phyloP scores from a whole-genome alignment of 345 rosid genomes.

The Ceriops tagal region DNA sequence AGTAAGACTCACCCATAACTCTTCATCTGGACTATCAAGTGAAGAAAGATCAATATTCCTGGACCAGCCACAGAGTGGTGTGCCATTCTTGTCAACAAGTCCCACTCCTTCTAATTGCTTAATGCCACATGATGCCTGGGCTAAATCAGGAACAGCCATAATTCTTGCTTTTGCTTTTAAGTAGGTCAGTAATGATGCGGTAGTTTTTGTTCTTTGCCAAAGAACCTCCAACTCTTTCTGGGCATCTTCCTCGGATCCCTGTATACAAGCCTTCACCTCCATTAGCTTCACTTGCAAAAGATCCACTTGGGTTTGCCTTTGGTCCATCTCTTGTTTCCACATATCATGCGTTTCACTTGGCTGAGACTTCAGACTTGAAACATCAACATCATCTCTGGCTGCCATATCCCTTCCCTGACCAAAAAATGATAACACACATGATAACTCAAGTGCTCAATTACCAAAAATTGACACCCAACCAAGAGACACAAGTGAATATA shows the following conservation, averaged over 20 bases:
- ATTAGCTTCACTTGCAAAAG: conserved; percentile 56
- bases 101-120: conserved; percentile 52
- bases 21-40: conserved; percentile 43
- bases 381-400: conserved; percentile 41
- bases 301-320: conserved; percentile 52
- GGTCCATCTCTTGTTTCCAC: conserved; percentile 56
- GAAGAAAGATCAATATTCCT: conserved; percentile 46
- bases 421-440: not conserved
- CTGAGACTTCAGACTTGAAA: conserved; percentile 38
- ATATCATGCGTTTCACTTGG: conserved; percentile 38
- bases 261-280: conserved; percentile 54
- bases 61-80: conserved; percentile 47
- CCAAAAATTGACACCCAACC: not conserved
- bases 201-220: conserved; percentile 56
- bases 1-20: conserved; percentile 41
- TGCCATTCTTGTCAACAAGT: conserved; percentile 50
- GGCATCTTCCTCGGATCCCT: conserved; percentile 60
- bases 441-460: not conserved
- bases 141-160: conserved; percentile 62
- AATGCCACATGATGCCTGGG: conserved; percentile 51
- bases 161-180: conserved; percentile 68
- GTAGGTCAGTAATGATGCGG: conserved; percentile 50
- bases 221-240: conserved; percentile 63
- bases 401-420: conserved; percentile 51
- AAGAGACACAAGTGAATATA: not conserved